Base-by-base conservation (phyloP, 2,329 filamentous ascomycete genomes). In the Penicillium sp. region DNA sequence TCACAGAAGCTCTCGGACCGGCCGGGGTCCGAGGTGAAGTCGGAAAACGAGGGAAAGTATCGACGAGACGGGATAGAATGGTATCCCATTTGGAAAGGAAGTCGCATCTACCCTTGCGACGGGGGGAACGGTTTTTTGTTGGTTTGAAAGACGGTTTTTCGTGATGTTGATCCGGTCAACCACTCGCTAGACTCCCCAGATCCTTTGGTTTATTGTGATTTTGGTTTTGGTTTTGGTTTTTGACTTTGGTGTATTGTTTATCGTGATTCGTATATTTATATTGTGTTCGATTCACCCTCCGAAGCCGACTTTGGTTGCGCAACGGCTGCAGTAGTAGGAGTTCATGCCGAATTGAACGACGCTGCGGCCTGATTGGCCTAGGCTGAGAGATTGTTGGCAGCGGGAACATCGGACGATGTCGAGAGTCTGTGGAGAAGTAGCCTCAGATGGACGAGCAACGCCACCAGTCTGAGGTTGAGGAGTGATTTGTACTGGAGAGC, bases 281-380 rank as follows among this genome's bases (percentile, higher is more conserved):
- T 41, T 4, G 27, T 49, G 33, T 15, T n/a, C 25, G 3, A 51
- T 60, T 78, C 74, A 77, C 41, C 69, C 67, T 23, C 69, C 69
- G 60, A 76, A 78, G 34, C 76, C 76, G 44, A 78, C 76, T 69
- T 77, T 76, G 16, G 70, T 71, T 23, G 76, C 76, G 59, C 76
- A 79, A 49, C 76, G 74, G 49, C 66, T 72, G 65, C 78, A 81
- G 63, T 81, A 81, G 60, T 80, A 80, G 21, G 76, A 78, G 58
- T 80, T 81, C 69, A 78, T 77, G 53, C 77, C 78, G 64, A 79
- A 79, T 45, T 74, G 75, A 19, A 80, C 75, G 2, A 72, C 72
- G 5, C 72, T 74, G 1, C 70, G 63, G 10, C 71, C 66, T 8
- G 74, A 72, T 8, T 70, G 64, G 39, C 68, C 68, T n/a, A 79